Evolutionary conservation across 768 basidiomycete species (phyloP), one percentile per base, ranked within the genome.

Genomic region (Postia placenta): DNA sequence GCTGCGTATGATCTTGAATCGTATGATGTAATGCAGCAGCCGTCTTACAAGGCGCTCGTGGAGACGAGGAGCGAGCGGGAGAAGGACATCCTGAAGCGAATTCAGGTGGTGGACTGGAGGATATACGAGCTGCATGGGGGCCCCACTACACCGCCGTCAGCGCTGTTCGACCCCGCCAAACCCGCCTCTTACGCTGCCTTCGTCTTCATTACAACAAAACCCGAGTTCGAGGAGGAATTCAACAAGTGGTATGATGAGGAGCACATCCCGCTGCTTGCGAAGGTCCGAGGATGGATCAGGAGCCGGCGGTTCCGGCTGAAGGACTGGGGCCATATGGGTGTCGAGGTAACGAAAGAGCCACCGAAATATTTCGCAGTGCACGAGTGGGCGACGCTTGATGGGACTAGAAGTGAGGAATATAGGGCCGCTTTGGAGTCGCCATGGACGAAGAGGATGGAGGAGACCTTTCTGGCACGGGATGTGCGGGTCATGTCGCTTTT

Each of bases 231-330:
- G 56, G 65, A 59, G 4, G 62, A 60, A 25, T 60, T 64, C 40
- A 59, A 65, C 35, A 48, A 49, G 48, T 64, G 61, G 63, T 61
- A 62, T 51, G 54, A 58, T 48, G 59, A 64, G 37, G 60, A 63
- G 50, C 58, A 62, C 28, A 52, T 63, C 28, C 64, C 65, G 45
- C 52, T 74, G 52, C 66, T 78, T 33, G 58, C 67, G 24, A 63
- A 61, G 45, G 62, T 63, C 7, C 74, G 74, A 1, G 69, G 67
- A 9, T 76, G 74, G 71, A 48, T 68, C n/a, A 67, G 71, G 38
- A 74, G 71, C 5, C 60, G 66, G 46, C 68, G 75, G 35, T 78
- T 71, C 53, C 62, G 59, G 11, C 64, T 74, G 5, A 56, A 51
- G 33, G 53, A 52, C 11, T 39, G 45, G 26, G 49, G 50, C 19